Conservation (phyloP, 768 basidiomycete species). For the Melanogaster broomeanus region DNA sequence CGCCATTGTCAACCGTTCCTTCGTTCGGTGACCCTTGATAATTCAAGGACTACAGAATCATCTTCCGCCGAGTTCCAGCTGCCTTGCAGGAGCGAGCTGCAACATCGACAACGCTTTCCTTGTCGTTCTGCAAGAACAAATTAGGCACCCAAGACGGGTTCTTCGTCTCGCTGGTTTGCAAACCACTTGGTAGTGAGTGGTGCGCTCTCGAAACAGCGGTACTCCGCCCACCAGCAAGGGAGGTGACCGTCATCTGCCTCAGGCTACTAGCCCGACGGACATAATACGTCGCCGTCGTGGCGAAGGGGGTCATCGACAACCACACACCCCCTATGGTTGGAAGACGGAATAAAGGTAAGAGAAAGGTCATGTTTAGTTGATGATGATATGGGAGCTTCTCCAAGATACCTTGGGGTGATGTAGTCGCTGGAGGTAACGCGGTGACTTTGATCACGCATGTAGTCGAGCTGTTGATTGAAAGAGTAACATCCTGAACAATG, state of each 20-base stretch:
- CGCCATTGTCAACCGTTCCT: not conserved
- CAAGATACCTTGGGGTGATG: conserved; percentile 9
- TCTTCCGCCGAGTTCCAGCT: not conserved
- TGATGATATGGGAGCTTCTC: conserved; percentile 21
- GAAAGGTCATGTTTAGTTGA: conserved; percentile 27
- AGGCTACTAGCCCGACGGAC: conserved; percentile 3
- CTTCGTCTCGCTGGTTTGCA: not conserved
- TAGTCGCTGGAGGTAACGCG: conserved; percentile 30
- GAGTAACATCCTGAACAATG: not conserved
- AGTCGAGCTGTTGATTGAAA: conserved; percentile 11
- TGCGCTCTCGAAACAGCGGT: not conserved
- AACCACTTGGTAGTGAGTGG: conserved; percentile 1
- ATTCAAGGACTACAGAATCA: conserved; percentile 11
- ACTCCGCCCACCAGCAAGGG: not conserved
- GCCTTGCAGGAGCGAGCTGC: not conserved
- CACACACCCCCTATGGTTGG: not conserved
- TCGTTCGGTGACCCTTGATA: not conserved
- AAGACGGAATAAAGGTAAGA: conserved; percentile 24
- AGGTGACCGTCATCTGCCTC: not conserved
- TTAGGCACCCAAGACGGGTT: not conserved
- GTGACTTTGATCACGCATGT: conserved; percentile 35
- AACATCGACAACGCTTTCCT: not conserved
- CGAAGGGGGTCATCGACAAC: not conserved
- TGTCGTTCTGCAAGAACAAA: not conserved
- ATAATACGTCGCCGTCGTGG: not conserved